Evolutionary conservation across 1,284 basidiomycete species (phyloP).

Genomic region (Malassezia obtusa): DNA sequence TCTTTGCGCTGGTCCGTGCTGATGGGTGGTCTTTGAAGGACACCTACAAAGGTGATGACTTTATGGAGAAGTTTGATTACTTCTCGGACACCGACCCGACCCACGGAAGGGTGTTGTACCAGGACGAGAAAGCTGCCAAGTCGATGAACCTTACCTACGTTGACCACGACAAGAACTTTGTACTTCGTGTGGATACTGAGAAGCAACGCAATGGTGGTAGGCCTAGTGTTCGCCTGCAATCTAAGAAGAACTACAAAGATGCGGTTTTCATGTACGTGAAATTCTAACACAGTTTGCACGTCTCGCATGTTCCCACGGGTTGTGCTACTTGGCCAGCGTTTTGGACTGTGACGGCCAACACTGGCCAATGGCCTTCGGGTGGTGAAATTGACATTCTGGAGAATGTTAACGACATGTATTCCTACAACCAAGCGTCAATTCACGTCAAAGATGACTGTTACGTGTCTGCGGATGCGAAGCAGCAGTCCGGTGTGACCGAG

Average conservation of each 20-base stretch:
- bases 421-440: slow-evolving; percentile 24
- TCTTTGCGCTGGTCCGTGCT: background rate
- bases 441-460: slow-evolving; percentile 32
- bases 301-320: slow-evolving; percentile 35
- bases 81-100: slow-evolving; percentile 32
- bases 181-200: slow-evolving; percentile 35
- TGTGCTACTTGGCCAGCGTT: slow-evolving; percentile 46
- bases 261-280: slow-evolving; percentile 31
- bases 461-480: slow-evolving; percentile 4
- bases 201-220: slow-evolving; percentile 23
- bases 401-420: slow-evolving; percentile 41
- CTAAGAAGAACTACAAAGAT: slow-evolving; percentile 31
- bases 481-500: slow-evolving; percentile 22
- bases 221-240: slow-evolving; percentile 33
- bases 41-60: slow-evolving; percentile 22
- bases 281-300: slow-evolving; percentile 21
- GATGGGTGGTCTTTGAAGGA: slow-evolving; percentile 21
- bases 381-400: slow-evolving; percentile 47
- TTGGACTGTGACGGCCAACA: slow-evolving; percentile 38
- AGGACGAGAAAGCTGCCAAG: slow-evolving; percentile 19
- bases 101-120: slow-evolving; percentile 39
- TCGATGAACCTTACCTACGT: slow-evolving; percentile 34
- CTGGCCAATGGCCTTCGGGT: slow-evolving; percentile 31
- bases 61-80: slow-evolving; percentile 31
- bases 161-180: slow-evolving; percentile 22